Percentiles rank a stretch among this genome's conserved stretches.
phyloP scores from a whole-genome alignment of 257 asterid species.

The Avicennia marina region DNA sequence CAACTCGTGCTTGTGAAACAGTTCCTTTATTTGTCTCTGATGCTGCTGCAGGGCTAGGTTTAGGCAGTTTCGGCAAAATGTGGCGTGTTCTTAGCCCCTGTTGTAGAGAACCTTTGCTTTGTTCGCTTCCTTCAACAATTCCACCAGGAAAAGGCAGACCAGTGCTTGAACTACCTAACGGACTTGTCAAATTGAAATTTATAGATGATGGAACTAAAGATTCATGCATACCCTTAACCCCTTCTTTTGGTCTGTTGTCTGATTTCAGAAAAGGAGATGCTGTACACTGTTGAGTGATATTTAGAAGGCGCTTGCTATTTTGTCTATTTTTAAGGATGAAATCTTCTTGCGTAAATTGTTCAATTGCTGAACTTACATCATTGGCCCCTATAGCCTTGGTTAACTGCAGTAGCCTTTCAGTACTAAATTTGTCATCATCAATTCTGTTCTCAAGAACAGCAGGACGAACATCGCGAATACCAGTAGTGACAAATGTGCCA shows the following conservation, averaged over 20 bases:
- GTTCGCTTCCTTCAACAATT: constrained; percentile 58
- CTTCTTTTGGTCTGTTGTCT: constrained; percentile 53
- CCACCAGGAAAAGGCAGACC: constrained; percentile 47
- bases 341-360: constrained; percentile 40
- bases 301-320: constrained; percentile 33
- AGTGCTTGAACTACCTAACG: constrained; percentile 40
- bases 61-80: constrained; percentile 51
- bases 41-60: constrained; percentile 35
- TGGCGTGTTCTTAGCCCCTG: constrained; percentile 50
- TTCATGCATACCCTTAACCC: constrained; percentile 52
- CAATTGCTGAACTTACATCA: constrained; percentile 26
- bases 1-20: constrained; percentile 46
- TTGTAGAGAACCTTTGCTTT: constrained; percentile 44
- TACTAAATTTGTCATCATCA: constrained; percentile 28
- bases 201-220: constrained; percentile 49
- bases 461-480: constrained; percentile 16
- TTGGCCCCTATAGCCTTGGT: constrained; percentile 39
- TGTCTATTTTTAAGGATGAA: constrained; percentile 26
- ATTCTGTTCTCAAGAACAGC: constrained; percentile 20
- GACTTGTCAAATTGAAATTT: constrained; percentile 50
- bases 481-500: constrained; percentile 19
- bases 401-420: constrained; percentile 46
- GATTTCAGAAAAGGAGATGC: constrained; percentile 46
- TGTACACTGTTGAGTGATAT: constrained; percentile 32
- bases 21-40: constrained; percentile 45